Evolutionary conservation across 179 eudicot genomes (phyloP), one percentile per base, ranked within the genome.

Genomic region (Spinacia oleracea): DNA sequence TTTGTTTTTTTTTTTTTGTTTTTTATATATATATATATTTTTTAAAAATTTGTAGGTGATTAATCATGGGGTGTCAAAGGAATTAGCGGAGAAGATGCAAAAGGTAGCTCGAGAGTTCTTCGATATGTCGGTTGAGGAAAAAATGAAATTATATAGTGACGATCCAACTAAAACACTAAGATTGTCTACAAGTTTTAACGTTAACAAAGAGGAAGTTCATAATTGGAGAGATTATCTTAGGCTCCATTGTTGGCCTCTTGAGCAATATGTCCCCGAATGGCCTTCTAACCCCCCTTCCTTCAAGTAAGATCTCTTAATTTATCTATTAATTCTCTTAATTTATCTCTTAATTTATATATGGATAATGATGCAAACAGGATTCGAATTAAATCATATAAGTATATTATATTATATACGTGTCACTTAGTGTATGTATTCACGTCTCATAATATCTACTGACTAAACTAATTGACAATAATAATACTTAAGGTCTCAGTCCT

Each of bases 191-290:
- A 95, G 98, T 62, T 95, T 93, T 71, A 95, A 95, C 58, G 88
- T 87, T 11, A 87, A 84, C 40, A 95, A 93, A 82, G 98, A 95
- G 71, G 72, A 83, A 16, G 85, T 95, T 15, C 97, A 95, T 38
- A 95, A 95, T 73, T 95, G 98, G 97, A 90, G 97, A 55, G 97
- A 91, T 60, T 95, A 91, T 81, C 90, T 95, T 35, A 80, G 98
- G 58, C 97, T 95, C 43, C 97, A 95, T 83, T 95, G 98, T 71
- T 79, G 93, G 88, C 98, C 98, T 71, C 81, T 95, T 76, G 86
- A 93, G 1, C 72, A 88, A 56, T 90, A 83, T 73, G 83, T 80
- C 0, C 85, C 87, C 0, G 89, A 95, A 21, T 95, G 98, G 98
- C 98, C 98, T 25, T 86, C 90, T 14, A 85, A 82, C 59, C 98